Evolutionary conservation across 2,329 filamentous ascomycete species (phyloP).

Genomic region (Xylaria sp.): DNA sequence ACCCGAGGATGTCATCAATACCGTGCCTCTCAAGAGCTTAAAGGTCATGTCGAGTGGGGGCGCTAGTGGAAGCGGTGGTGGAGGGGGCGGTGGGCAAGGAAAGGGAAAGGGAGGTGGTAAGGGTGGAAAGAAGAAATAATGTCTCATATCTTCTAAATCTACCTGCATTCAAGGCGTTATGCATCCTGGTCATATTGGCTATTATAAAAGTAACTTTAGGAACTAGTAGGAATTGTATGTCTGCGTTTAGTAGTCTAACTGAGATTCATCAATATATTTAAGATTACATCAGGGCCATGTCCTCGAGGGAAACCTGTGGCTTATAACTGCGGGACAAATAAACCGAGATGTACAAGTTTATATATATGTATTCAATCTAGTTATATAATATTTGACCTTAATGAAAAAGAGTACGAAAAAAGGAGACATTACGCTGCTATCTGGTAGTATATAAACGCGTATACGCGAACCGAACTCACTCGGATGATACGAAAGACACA

Average conservation of each 20-base stretch:
- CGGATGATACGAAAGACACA: neutral
- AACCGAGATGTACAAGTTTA: neutral
- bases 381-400: neutral
- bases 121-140: slow-evolving; percentile 55
- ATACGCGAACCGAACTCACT: slow-evolving; percentile 2
- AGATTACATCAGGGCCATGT: neutral
- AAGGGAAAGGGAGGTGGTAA: slow-evolving; percentile 51
- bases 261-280: neutral
- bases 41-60: slow-evolving; percentile 79
- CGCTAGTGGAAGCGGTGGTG: slow-evolving; percentile 51
- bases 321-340: neutral
- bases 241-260: neutral
- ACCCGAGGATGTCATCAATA: slow-evolving; percentile 82
- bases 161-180: neutral
- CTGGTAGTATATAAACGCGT: neutral
- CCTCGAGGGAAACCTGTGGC: neutral
- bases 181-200: neutral
- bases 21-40: slow-evolving; percentile 81
- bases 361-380: neutral
- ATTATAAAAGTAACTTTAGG: neutral
- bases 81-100: slow-evolving; percentile 37
- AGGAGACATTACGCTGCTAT: neutral
- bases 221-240: neutral
- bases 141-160: neutral
- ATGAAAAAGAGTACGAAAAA: no score